A percentile compares a stretch with the other conserved stretches of the same genome.
Conservation (phyloP, 2,329 filamentous ascomycete species). For the Onygenales sp. region DNA sequence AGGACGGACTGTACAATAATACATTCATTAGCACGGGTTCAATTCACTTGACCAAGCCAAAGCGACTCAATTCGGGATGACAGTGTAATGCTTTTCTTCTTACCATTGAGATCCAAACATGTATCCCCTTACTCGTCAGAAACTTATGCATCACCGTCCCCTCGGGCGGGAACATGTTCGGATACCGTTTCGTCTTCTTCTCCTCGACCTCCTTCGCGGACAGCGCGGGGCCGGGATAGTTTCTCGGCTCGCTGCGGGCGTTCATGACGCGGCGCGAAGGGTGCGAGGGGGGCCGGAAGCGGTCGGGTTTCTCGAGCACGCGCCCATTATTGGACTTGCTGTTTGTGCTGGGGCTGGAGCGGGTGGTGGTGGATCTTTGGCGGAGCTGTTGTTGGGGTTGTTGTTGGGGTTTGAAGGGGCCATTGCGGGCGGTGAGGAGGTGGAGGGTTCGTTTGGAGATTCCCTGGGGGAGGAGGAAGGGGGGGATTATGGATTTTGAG, state of each 20-base stretch:
- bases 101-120: conserved; percentile 78
- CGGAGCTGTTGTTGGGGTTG: conserved; percentile 16
- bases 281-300: conserved; percentile 89
- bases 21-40: conserved; percentile 1
- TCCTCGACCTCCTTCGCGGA: conserved; percentile 55
- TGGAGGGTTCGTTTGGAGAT: conserved; percentile 20
- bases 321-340: conserved; percentile 17
- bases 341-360: conserved; percentile 7
- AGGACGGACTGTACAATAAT: conserved; percentile 52
- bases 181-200: conserved; percentile 66
- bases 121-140: conserved; percentile 64
- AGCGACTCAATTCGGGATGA: no score
- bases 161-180: conserved; percentile 76
- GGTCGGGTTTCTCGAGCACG: conserved; percentile 75
- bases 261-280: conserved; percentile 54
- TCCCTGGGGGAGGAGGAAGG: conserved; percentile 58
- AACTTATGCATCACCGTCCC: conserved; percentile 80
- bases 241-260: conserved; percentile 40
- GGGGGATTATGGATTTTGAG: conserved; percentile 41
- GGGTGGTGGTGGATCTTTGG: conserved; percentile 13
- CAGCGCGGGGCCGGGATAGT: conserved; percentile 64
- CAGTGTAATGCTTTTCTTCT: conserved; percentile 13
- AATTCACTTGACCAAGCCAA: no score
- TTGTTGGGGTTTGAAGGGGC: conserved; percentile 4
- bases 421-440: conserved; percentile 5